Base-by-base conservation (phyloP, 192 early-diverging fungal genomes). In the Piromyces sp. region DNA sequence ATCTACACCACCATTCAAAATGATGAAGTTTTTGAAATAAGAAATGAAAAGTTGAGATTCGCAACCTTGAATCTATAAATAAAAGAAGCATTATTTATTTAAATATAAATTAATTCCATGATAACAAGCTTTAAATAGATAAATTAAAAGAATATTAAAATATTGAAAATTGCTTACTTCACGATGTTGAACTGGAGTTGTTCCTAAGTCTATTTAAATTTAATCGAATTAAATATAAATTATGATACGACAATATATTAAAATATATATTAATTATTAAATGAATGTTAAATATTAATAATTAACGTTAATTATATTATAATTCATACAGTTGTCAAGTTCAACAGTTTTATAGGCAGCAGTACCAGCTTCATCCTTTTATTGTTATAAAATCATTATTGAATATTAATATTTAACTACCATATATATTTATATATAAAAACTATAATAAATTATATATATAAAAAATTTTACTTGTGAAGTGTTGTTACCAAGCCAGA, bases 291-390 rank as follows among this genome's bases (percentile, higher is more conserved):
- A n/a, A n/a, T n/a, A n/a, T n/a, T n/a, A n/a, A n/a, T n/a, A n/a
- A n/a, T n/a, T n/a, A n/a, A n/a, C n/a, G n/a, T 33, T 3, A 33
- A 33, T 17, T n/a, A 68, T 26, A n/a, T 22, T n/a, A 68, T 26
- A 28, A 92, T 83, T 83, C 92, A 11, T 40, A 81, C 81, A 81
- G 9, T 81, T 79, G n/a, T 81, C 81, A 30, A 81, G 81, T 86
- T 88, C 91, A 22, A 94, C 93, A 2, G 94, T 94, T 85, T 95
- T 95, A 87, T 95, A 95, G 2, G 94, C 94, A 16, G 93, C 94
- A 14, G 93, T 95, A 30, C 94, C 94, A 78, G 93, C 92, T 85
- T 93, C 92, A 83, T 93, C 92, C 84, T 88, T 68, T 17, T 30
- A 51, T 22, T 81, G 9, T 33, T 33, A 33, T n/a, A n/a, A n/a